Evolutionary conservation across 192 early-diverging fungal species (phyloP), one percentile per base, ranked within the genome.

Genomic region (Coemansia sp.): DNA sequence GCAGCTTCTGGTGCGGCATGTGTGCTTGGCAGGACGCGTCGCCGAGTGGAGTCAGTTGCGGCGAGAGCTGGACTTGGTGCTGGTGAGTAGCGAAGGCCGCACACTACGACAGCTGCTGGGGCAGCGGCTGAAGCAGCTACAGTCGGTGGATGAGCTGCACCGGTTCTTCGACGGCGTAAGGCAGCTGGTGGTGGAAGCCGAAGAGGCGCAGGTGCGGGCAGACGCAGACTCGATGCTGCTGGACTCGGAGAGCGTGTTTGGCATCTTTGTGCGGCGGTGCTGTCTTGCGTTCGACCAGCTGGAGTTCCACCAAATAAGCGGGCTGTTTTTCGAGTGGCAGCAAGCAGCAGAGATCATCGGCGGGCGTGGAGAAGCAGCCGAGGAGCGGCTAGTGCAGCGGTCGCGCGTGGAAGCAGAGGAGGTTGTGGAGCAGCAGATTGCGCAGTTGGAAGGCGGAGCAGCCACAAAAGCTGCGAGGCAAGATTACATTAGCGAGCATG

Each of bases 211-310:
- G 6, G 37, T 31, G 53, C 48, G 31, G n/a, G 50, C 51, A 5
- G 63, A 63, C 45, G 60, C 46, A n/a, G 66, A 66, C 2, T 63
- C 63, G 19, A 45, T 64, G 21, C 39, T 66, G 10, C 37, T 82
- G 25, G 80, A 82, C 62, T 77, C 75, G 25, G 80, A 82, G 62
- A 84, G 81, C 57, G 32, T 78, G 8, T 55, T 84, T 45, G 81
- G 81, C 0, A 65, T 84, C 32, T 84, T 78, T 48, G 70, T 76
- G 38, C 76, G 81, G 1, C 70, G 81, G 27, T 84, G 81, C 42
- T 64, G 63, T 12, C 45, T 84, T 70, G 81, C 81, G 1, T 84
- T 78, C 38, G 65, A 75, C 17, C 81, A 75, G 67, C 66, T 84
- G 34, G 81, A 84, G 68, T 84, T 84, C 61, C 74, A 84, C 62